Evolutionary conservation across 2,329 filamentous ascomycete species (phyloP).

Genomic region (Didymella keratinophila): DNA sequence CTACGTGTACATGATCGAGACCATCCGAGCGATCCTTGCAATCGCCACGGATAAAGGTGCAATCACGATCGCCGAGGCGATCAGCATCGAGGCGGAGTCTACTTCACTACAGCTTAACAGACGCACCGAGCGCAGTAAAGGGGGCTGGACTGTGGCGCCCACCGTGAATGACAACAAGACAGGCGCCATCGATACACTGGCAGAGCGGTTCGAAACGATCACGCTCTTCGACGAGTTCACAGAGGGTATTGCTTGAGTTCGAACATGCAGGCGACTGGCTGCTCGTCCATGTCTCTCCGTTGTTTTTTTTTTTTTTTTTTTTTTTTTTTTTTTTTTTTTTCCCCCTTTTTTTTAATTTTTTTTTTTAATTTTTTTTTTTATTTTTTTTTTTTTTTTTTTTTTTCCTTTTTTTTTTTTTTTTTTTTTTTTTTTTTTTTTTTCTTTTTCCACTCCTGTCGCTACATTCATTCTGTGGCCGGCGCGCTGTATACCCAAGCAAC

Average conservation of each 20-base stretch:
- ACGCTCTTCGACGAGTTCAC: constrained; percentile 27
- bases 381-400: no score
- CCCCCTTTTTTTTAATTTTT: no score
- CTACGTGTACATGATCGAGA: constrained; percentile 19
- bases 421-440: no score
- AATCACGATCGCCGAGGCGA: constrained; percentile 18
- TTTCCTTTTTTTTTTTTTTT: no score
- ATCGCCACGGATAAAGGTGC: constrained; percentile 22
- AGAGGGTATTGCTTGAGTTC: constrained; percentile 18
- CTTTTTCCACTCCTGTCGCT: neutral
- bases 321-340: no score
- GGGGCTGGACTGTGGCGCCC: constrained; percentile 20
- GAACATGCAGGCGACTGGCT: neutral
- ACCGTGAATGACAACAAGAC: constrained; percentile 10
- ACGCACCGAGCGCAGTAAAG: constrained; percentile 5
- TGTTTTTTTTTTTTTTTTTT: no score
- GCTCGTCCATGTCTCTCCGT: neutral
- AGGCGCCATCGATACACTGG: constrained; percentile 14
- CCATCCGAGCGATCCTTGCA: constrained; percentile 20
- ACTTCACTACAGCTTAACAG: constrained; percentile 7
- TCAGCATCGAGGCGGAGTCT: constrained; percentile 5
- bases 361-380: no score
- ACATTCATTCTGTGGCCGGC: constrained; percentile 8
- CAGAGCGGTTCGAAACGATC: constrained; percentile 21
- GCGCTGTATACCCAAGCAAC: constrained; percentile 10